These are phyloP conservation scores for Dipteronia sinensis DNA, from an alignment of 345 rosid genomes.

Conservation along the genomic window DNA sequence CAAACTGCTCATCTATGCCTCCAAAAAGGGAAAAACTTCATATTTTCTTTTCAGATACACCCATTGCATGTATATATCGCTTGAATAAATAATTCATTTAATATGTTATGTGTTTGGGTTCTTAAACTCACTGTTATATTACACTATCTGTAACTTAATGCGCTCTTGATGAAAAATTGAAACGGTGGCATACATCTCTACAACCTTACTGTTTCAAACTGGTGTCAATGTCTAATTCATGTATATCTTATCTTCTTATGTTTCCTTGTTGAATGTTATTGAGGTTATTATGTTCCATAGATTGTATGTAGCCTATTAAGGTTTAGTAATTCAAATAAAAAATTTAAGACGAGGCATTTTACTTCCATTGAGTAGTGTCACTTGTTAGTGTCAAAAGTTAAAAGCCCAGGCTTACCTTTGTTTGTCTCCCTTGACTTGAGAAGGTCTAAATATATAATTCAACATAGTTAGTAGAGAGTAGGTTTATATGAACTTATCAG, in stretches of 20 bases:
- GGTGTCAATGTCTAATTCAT: not conserved
- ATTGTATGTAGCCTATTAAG: not conserved
- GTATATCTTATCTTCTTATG: not conserved
- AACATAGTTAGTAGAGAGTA: not conserved
- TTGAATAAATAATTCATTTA: not conserved
- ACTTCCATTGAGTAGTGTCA: not conserved
- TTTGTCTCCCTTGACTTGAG: not conserved
- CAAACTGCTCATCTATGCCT: not conserved
- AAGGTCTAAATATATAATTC: not conserved
- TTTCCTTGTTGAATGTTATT: conserved; percentile 11
- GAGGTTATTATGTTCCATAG: not conserved
- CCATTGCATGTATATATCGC: not conserved
- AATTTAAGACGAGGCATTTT: not conserved
- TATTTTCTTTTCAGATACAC: not conserved
- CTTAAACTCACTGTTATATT: not conserved
- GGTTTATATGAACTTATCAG: not conserved
- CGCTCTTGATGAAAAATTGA: not conserved
- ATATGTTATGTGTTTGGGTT: not conserved
- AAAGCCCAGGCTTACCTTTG: not conserved
- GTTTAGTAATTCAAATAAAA: not conserved
- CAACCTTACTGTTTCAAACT: not conserved
- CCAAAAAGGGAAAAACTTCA: not conserved
- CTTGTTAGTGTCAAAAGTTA: not conserved
- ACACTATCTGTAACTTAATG: not conserved
- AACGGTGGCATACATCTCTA: no score